Percentiles rank a stretch among this genome's conserved stretches.
phyloP scores from a whole-genome alignment of 129 eudicot genomes.

The Ambrosia artemisiifolia region DNA sequence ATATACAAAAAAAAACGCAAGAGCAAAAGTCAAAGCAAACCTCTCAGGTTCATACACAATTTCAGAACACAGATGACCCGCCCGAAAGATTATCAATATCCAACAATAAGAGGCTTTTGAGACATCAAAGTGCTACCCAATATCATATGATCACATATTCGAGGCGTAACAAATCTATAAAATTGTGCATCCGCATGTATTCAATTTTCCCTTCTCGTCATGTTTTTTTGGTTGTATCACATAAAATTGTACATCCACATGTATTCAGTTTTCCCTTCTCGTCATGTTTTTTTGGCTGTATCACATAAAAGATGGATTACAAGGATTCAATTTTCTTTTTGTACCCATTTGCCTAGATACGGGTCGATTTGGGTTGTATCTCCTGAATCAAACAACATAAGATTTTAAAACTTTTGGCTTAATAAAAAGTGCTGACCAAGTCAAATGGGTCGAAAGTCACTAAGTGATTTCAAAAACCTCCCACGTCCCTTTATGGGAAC shows the following conservation, averaged over 20 bases:
- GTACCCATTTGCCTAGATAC: not conserved
- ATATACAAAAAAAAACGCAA: not conserved
- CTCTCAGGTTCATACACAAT: slow-evolving; percentile 3
- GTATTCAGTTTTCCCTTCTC: too few species aligned
- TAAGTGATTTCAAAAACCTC: not conserved
- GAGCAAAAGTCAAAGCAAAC: not conserved
- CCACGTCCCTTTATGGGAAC: not conserved
- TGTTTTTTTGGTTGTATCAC: too few species aligned
- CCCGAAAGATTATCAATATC: not conserved
- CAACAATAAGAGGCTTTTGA: slow-evolving; percentile 4
- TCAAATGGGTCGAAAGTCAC: not conserved
- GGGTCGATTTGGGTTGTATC: not conserved
- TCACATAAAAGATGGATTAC: not conserved
- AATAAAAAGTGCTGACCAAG: not conserved
- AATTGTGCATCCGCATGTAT: slow-evolving; percentile 12
- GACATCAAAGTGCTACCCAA: too few species aligned
- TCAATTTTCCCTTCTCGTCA: not conserved
- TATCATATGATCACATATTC: not conserved
- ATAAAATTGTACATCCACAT: too few species aligned
- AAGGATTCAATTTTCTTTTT: too few species aligned
- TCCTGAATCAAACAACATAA: not conserved
- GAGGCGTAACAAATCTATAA: not conserved
- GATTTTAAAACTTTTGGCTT: not conserved
- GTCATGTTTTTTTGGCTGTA: slow-evolving; percentile 8
- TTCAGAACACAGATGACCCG: not conserved